Evolutionary conservation across 2,329 filamentous ascomycete genomes (phyloP), one percentile per base, ranked within the genome.

Genomic region (Phaeomoniella chlamydospora): DNA sequence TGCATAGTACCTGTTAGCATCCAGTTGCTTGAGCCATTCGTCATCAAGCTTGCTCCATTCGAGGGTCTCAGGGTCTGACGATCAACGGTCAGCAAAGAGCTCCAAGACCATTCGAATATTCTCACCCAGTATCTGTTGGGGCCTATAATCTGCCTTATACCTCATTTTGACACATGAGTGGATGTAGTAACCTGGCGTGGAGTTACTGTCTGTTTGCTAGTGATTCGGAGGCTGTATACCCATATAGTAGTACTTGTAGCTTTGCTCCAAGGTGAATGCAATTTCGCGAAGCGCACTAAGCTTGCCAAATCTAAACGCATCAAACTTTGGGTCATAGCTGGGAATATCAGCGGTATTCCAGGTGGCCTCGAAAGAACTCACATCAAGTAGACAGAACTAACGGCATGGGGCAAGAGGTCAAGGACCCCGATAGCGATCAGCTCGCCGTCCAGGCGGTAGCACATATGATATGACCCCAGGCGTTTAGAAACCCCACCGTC

Each of bases 211-310:
- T 13, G 22, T 13, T 29, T 29, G 10, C 22, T n/a, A n/a, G n/a
- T n/a, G n/a, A n/a, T n/a, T n/a, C n/a, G 15, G 13, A 15, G 15
- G 17, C 1, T 19, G 41, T 52, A 11, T 44, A 67, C 63, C 74
- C 74, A 79, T 77, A 54, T 77, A 77, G 50, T 78, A 78, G 51
- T 70, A 75, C 37, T 65, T 49, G 43, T 77, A 76, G 1, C 55
- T 57, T 3, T 56, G 62, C 45, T 77, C 71, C 1, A 66, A 42
- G 0, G 72, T 61, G 16, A 78, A 56, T 1, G 64, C 61, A 16
- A 73, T 67, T 48, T 79, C 74, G 36, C 71, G 59, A 45, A 78
- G 51, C 4, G 74, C 74, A 42, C 69, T 74, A 34, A 77, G 50
- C 49, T 78, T 78, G 4, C 74, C 74, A 45, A 77, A 70, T 38